Evolutionary conservation across 2,329 filamentous ascomycete species (phyloP).

Genomic region (Diaporthe sp.): DNA sequence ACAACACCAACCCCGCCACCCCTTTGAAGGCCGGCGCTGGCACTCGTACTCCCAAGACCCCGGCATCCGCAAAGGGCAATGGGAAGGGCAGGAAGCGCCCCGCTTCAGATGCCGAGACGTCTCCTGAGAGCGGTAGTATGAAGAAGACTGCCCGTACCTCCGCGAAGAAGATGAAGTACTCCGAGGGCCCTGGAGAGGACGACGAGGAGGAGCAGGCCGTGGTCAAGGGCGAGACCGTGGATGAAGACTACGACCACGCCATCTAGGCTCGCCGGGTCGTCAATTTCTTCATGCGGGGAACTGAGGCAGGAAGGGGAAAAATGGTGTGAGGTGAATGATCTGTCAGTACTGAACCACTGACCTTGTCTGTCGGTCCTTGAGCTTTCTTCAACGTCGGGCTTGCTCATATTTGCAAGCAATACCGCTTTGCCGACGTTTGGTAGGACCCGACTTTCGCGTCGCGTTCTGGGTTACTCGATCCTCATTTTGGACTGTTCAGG

Average conservation of each 20-base stretch:
- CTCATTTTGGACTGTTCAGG: neutral
- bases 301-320: neutral
- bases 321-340: neutral
- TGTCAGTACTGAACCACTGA: too few species aligned
- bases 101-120: conserved; percentile 35
- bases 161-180: conserved; percentile 40
- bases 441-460: neutral
- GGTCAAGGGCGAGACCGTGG: conserved; percentile 12
- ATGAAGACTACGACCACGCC: conserved; percentile 35
- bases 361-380: neutral
- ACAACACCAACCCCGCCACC: conserved; percentile 25
- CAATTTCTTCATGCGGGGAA: neutral
- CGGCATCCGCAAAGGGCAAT: conserved; percentile 28
- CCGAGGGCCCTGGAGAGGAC: conserved; percentile 29
- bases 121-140: conserved; percentile 18
- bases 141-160: conserved; percentile 42
- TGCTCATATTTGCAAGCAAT: conserved; percentile 1
- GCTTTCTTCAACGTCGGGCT: neutral
- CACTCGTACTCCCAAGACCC: conserved; percentile 28
- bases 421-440: neutral
- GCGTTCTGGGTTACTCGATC: neutral
- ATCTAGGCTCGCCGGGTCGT: neutral
- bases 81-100: conserved; percentile 38
- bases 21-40: conserved; percentile 29
- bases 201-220: conserved; percentile 4